These are phyloP conservation scores for Daldinia caldariorum DNA, from an alignment of 495 filamentous ascomycete species.

Conservation along the genomic window DNA sequence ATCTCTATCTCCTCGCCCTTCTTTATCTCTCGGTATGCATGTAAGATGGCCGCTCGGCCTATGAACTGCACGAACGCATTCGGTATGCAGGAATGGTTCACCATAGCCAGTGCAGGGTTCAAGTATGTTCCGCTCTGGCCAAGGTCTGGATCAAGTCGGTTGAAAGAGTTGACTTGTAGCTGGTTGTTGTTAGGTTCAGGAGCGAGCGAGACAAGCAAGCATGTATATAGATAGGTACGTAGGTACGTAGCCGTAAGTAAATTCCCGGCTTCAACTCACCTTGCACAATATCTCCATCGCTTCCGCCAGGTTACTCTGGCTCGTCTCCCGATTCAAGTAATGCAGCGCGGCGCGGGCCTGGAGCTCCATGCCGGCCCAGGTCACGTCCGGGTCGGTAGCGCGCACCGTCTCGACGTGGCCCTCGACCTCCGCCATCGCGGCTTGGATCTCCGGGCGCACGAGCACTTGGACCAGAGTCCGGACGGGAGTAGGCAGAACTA, in stretches of 20 bases:
- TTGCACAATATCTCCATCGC: slow-evolving; percentile 55
- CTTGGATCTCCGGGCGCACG: slow-evolving; percentile 47
- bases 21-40: slow-evolving; percentile 52
- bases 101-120: slow-evolving; percentile 57
- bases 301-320: slow-evolving; percentile 40
- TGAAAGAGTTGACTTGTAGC: slow-evolving; percentile 61
- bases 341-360: slow-evolving; percentile 57
- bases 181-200: slow-evolving; percentile 29
- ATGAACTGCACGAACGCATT: slow-evolving; percentile 61
- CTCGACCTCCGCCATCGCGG: slow-evolving; percentile 44
- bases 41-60: slow-evolving; percentile 54
- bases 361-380: slow-evolving; percentile 52
- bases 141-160: slow-evolving; percentile 52
- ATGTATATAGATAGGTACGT: too few relatives aligned
- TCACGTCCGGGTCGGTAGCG: background rate
- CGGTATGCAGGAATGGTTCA: slow-evolving; percentile 65
- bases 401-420: slow-evolving; percentile 51
- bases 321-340: slow-evolving; percentile 48
- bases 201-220: background rate
- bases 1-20: slow-evolving; percentile 61
- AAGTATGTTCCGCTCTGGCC: slow-evolving; percentile 55
- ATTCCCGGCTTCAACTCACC: slow-evolving; percentile 36
- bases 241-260: background rate
- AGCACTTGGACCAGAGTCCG: slow-evolving; percentile 58
- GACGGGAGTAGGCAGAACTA: slow-evolving; percentile 56